Conservation (phyloP, 495 filamentous ascomycete species). For the Aspergillus ostianus region DNA sequence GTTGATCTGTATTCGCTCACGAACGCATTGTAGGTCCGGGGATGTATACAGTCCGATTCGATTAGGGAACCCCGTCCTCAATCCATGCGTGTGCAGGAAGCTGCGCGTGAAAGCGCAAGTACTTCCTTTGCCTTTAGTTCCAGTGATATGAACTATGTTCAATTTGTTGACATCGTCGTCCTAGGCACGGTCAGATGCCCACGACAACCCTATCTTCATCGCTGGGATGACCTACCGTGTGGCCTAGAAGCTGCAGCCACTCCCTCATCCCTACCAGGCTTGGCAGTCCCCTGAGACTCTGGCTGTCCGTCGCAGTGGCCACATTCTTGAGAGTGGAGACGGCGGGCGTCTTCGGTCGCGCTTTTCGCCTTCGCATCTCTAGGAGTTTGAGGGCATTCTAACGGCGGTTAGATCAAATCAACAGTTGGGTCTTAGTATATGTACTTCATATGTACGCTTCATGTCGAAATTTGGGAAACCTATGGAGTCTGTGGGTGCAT, state of each 20-base stretch:
- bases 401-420: neutral
- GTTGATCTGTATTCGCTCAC: constrained; percentile 66
- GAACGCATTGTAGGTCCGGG: constrained; percentile 59
- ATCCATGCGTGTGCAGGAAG: constrained; percentile 33
- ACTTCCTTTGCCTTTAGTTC: constrained; percentile 54
- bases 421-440: neutral
- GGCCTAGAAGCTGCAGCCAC: constrained; percentile 29
- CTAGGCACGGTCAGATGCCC: constrained; percentile 14
- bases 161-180: constrained; percentile 27
- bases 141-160: constrained; percentile 48
- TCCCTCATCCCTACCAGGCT: constrained; percentile 27
- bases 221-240: constrained; percentile 20
- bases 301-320: neutral
- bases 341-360: neutral
- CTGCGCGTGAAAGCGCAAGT: constrained; percentile 47
- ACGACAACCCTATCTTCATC: too few relatives aligned
- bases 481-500: too few relatives aligned
- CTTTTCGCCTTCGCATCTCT: neutral
- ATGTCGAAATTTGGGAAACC: neutral
- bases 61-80: constrained; percentile 31
- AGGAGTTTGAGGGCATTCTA: constrained; percentile 3
- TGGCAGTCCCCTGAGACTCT: constrained; percentile 17
- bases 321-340: neutral
- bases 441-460: constrained; percentile 3
- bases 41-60: constrained; percentile 65